Conservation (phyloP, 208 protist species). For the Balamuthia mandrillaris region DNA sequence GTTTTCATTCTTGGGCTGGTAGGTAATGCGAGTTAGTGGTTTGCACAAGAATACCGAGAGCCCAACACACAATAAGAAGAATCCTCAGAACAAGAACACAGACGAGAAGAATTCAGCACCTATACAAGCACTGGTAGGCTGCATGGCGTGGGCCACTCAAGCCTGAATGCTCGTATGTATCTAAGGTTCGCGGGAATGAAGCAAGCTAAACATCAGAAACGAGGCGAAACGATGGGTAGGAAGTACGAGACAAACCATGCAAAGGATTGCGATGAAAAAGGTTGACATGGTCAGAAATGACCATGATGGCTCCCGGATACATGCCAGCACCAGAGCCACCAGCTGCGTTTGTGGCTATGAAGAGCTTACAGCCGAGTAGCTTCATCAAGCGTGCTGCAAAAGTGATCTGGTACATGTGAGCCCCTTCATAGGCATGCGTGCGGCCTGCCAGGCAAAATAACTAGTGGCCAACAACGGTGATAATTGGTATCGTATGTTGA, state of each 20-base stretch:
- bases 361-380: conserved; percentile 7
- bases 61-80: too few relatives aligned
- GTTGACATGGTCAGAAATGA: conserved; percentile 48
- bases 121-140: too few relatives aligned
- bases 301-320: conserved; percentile 31
- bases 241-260: not conserved
- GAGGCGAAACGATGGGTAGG: too few relatives aligned
- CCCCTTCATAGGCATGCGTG: conserved; percentile 40
- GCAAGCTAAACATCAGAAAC: too few relatives aligned
- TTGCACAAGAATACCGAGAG: too few relatives aligned
- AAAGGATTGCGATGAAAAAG: conserved; percentile 20
- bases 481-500: not conserved
- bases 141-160: too few relatives aligned
- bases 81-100: too few relatives aligned
- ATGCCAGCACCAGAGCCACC: conserved; percentile 37
- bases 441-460: conserved; percentile 27
- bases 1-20: not conserved
- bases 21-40: too few relatives aligned
- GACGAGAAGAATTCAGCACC: too few relatives aligned
- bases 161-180: too few relatives aligned
- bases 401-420: conserved; percentile 34
- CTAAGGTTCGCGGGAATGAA: too few relatives aligned
- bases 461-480: not conserved
- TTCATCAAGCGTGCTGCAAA: conserved; percentile 32
- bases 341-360: conserved; percentile 46